phyloP scores from a whole-genome alignment of 257 asterid genomes.

The Nicotiana knightiana region DNA sequence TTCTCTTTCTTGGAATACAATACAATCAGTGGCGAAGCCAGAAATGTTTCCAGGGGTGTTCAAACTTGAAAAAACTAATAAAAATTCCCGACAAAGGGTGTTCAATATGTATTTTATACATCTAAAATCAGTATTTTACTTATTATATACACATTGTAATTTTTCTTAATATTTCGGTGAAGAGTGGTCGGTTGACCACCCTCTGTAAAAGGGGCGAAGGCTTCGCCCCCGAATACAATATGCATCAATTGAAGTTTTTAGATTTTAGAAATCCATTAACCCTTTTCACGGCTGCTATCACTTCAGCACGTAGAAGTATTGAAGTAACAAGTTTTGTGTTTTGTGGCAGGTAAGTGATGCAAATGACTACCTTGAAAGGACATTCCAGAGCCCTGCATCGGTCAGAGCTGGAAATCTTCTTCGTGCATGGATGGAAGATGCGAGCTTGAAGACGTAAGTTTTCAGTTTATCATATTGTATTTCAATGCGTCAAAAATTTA shows the following conservation, averaged over 20 bases:
- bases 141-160: no score
- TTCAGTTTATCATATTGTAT: not conserved
- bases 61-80: no score
- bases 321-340: not conserved
- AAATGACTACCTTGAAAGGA: constrained; percentile 73
- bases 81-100: no score
- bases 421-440: constrained; percentile 89
- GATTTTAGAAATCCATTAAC: not conserved
- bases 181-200: no score
- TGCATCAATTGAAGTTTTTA: not conserved
- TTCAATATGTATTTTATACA: no score
- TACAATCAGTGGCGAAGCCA: no score
- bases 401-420: constrained; percentile 63
- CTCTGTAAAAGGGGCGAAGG: no score
- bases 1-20: not conserved
- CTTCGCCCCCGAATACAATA: not conserved
- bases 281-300: not conserved
- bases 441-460: constrained; percentile 81
- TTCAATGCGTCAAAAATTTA: constrained; percentile 1
- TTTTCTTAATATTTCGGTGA: no score
- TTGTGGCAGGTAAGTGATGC: constrained; percentile 82
- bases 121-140: no score
- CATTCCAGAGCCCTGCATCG: constrained; percentile 93
- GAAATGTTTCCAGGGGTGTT: no score
- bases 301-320: not conserved